These are phyloP conservation scores for Pseudogymnoascus sp. DNA, from an alignment of 2,329 filamentous ascomycete species.

Conservation along the genomic window DNA sequence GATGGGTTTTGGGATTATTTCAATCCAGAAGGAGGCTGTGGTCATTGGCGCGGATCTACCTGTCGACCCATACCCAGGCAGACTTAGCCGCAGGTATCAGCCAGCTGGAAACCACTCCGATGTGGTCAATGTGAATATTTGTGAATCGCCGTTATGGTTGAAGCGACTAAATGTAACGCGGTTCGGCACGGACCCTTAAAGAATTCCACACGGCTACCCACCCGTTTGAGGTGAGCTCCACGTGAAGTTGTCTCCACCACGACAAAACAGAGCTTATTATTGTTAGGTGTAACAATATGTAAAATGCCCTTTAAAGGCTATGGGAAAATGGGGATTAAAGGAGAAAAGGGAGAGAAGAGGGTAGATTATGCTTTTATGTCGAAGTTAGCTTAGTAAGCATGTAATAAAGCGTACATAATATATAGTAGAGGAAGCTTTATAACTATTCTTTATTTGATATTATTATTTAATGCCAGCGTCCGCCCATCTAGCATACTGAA, in stretches of 20 bases:
- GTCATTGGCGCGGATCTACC: constrained; percentile 7
- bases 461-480: background rate
- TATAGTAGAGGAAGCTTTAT: background rate
- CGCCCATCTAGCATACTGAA: too few relatives aligned
- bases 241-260: background rate
- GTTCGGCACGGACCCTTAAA: background rate
- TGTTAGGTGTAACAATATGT: background rate
- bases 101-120: constrained; percentile 6
- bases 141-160: background rate
- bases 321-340: background rate
- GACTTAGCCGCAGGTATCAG: constrained; percentile 9
- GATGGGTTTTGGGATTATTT: constrained; percentile 25
- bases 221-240: background rate
- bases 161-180: background rate
- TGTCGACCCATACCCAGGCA: constrained; percentile 7
- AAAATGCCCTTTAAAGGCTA: background rate
- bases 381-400: background rate
- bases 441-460: background rate
- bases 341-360: background rate
- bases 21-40: constrained; percentile 19
- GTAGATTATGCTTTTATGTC: background rate
- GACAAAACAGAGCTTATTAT: background rate
- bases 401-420: background rate
- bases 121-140: background rate
- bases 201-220: background rate